Base-by-base conservation (phyloP, 495 filamentous ascomycete genomes). In the Niebla homalea region DNA sequence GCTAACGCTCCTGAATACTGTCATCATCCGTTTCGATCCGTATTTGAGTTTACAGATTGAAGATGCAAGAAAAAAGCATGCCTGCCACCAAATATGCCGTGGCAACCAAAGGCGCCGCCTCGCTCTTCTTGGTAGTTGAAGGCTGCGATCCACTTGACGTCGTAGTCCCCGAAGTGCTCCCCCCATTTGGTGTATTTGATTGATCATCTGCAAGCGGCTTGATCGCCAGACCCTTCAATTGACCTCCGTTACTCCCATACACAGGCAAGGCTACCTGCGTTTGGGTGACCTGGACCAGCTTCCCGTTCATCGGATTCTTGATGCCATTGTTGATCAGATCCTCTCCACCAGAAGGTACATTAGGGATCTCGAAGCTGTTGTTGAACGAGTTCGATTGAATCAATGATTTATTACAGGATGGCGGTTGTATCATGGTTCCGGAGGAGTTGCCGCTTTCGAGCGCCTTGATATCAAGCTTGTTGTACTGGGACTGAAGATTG, bases 341-440 rank as follows among this genome's bases (percentile, higher is more conserved):
- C 16, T 71, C 62, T 36, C 69, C 74, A 54, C 73, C 75, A 36
- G 60, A 57, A 11, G 77, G 79, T 12, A 64, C 57, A 3, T 54
- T 62, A 22, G 88, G 88, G 51, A 94, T 66, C 48, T 78, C 80
- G 71, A 90, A 94, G 67, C 81, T 80, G 67, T 67, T 80, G 66
- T 70, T 72, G 76, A 94, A 93, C 52, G 66, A 65, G 20, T 66
- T 54, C 48, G 65, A 64, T 48, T 66, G 71, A 68, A 93, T 89
- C 22, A 93, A 67, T 43, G 66, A 67, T 42, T 71, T 43, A 48
- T 62, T 62, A 74, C 88, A 94, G 20, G 57, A 67, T 23, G 72
- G 68, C n/a, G 84, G 62, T 40, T 65, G 67, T 41, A 77, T 57
- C 19, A 64, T 66, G 18, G 73, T 71, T 49, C 73, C 72, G 36